These are phyloP conservation scores for Gossypium bickii DNA, from an alignment of 345 rosid species.

Conservation along the genomic window DNA sequence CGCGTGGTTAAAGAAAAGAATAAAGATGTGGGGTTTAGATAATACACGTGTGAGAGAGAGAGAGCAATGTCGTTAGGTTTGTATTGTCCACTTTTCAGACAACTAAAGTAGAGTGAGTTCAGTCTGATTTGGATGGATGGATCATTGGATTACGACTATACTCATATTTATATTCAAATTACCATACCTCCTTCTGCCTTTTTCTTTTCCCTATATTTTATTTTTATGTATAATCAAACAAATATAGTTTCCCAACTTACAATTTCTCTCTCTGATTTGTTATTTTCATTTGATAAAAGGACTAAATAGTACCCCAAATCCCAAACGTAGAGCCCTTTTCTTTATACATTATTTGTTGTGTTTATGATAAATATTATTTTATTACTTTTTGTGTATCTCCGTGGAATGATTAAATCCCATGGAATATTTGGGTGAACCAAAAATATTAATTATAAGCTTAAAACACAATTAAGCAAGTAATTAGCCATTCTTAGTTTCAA, in stretches of 20 bases:
- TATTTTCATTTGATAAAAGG: not conserved
- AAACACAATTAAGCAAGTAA: not conserved
- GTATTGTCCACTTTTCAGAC: not conserved
- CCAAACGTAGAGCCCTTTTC: not conserved
- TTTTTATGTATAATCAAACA: not conserved
- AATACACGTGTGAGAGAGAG: not conserved
- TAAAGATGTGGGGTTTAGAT: not conserved
- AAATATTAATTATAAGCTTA: not conserved
- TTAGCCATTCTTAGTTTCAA: too few relatives aligned
- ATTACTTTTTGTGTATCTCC: not conserved
- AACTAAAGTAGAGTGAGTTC: not conserved
- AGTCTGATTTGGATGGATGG: slow-evolving; percentile 4
- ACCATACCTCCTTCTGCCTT: too few relatives aligned
- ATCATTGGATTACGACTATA: not conserved
- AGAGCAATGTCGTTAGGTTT: not conserved
- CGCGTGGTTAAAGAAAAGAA: not conserved
- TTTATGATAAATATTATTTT: not conserved
- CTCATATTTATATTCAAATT: not conserved
- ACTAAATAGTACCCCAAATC: too few relatives aligned
- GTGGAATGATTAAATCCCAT: not conserved
- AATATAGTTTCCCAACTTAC: not conserved
- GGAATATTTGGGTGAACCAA: not conserved
- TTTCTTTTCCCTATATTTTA: not conserved
- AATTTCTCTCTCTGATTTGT: not conserved
- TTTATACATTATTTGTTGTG: not conserved